These are phyloP conservation scores for Mycosphaerella arachidis DNA, from an alignment of 2,329 filamentous ascomycete species.

Conservation along the genomic window DNA sequence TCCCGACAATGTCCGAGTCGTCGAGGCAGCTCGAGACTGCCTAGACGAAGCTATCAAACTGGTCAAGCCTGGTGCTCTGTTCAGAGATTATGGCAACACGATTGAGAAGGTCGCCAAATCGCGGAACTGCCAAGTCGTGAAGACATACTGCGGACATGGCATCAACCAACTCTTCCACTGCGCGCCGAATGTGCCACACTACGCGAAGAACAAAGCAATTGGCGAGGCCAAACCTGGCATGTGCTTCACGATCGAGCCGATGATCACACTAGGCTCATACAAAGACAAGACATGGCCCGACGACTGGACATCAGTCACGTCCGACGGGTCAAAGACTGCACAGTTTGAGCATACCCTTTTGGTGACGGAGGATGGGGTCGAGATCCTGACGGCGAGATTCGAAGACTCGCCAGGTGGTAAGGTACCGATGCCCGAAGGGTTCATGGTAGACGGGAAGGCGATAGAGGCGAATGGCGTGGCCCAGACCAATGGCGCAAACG, in stretches of 20 bases:
- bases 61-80: slow-evolving; percentile 87
- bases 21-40: slow-evolving; percentile 84
- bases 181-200: slow-evolving; percentile 91
- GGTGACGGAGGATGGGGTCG: slow-evolving; percentile 76
- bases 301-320: slow-evolving; percentile 94
- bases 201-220: slow-evolving; percentile 96
- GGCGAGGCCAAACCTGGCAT: slow-evolving; percentile 92
- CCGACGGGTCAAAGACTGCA: slow-evolving; percentile 82
- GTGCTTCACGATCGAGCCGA: slow-evolving; percentile 98
- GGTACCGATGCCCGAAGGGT: slow-evolving; percentile 25
- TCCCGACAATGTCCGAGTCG: slow-evolving; percentile 80
- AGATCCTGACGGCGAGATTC: slow-evolving; percentile 71
- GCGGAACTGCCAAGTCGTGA: slow-evolving; percentile 81
- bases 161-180: slow-evolving; percentile 92
- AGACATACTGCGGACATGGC: slow-evolving; percentile 93
- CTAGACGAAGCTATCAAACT: slow-evolving; percentile 85
- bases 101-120: slow-evolving; percentile 94
- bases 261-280: slow-evolving; percentile 91
- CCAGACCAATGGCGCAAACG: slow-evolving; percentile 4
- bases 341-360: slow-evolving; percentile 90
- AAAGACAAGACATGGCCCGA: slow-evolving; percentile 96
- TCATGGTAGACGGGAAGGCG: slow-evolving; percentile 4
- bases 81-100: slow-evolving; percentile 87
- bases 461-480: slow-evolving; percentile 7
- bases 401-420: slow-evolving; percentile 68